Percentiles rank a stretch among this genome's conserved stretches.
phyloP scores from a whole-genome alignment of 2,329 filamentous ascomycete genomes.

The Balansia obtecta region DNA sequence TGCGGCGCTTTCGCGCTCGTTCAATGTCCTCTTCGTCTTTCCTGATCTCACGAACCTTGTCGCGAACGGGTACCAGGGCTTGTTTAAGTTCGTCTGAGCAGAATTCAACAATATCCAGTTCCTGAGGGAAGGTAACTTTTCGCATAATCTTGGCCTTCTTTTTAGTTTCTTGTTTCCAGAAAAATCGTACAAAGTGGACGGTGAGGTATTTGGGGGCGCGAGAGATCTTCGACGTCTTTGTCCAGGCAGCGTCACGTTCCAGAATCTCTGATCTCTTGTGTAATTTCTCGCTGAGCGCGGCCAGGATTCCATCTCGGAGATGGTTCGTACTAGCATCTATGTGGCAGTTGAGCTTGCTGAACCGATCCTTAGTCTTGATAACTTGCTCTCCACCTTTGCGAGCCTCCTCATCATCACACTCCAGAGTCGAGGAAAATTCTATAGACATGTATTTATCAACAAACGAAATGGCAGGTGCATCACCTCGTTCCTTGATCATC shows the following conservation, averaged over 20 bases:
- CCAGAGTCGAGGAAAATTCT: slow-evolving; percentile 62
- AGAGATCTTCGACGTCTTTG: slow-evolving; percentile 80
- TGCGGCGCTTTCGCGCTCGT: slow-evolving; percentile 83
- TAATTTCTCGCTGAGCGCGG: slow-evolving; percentile 73
- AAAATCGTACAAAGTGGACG: slow-evolving; percentile 95
- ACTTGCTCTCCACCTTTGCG: slow-evolving; percentile 62
- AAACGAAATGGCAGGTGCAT: slow-evolving; percentile 50
- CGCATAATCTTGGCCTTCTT: slow-evolving; percentile 99
- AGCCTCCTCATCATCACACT: slow-evolving; percentile 73
- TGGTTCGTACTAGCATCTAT: slow-evolving; percentile 83
- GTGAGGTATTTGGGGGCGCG: slow-evolving; percentile 90
- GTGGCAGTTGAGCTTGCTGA: slow-evolving; percentile 87
- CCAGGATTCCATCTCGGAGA: slow-evolving; percentile 73
- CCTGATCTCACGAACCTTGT: slow-evolving; percentile 87
- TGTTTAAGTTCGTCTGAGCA: slow-evolving; percentile 82
- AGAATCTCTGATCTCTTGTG: slow-evolving; percentile 78
- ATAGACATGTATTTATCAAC: slow-evolving; percentile 87
- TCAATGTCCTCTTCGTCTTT: slow-evolving; percentile 94
- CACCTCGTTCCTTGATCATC: slow-evolving; percentile 43
- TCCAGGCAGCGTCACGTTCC: slow-evolving; percentile 70
- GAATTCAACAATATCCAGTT: slow-evolving; percentile 88
- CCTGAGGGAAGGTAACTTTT: slow-evolving; percentile 91
- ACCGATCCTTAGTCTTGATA: slow-evolving; percentile 55
- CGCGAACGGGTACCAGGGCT: slow-evolving; percentile 78
- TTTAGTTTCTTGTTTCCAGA: slow-evolving; percentile 88